These are phyloP conservation scores for Phlebiopsis gigantea DNA, from an alignment of 768 basidiomycete species.

Conservation along the genomic window DNA sequence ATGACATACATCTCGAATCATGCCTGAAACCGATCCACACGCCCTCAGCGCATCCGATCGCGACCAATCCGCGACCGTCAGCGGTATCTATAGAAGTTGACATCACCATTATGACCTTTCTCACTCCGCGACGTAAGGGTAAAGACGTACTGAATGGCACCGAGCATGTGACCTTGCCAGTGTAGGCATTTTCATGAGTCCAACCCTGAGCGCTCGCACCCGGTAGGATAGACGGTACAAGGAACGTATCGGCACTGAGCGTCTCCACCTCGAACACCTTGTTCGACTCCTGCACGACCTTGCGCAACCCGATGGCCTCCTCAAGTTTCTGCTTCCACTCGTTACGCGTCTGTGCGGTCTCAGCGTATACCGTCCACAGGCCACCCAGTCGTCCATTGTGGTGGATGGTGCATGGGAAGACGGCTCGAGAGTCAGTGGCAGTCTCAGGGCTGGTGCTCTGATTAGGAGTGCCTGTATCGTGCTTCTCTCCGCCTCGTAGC, in stretches of 20 bases:
- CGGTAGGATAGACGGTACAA: conserved; percentile 60
- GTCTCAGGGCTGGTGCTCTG: conserved; percentile 31
- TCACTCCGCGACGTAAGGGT: neutral
- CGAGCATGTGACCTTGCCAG: conserved; percentile 89
- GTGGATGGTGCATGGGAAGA: conserved; percentile 85
- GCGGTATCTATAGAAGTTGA: conserved; percentile 57
- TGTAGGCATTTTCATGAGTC: conserved; percentile 65
- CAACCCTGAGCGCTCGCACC: conserved; percentile 44
- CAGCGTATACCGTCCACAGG: conserved; percentile 82
- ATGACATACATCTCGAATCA: conserved; percentile 69
- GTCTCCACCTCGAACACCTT: conserved; percentile 94
- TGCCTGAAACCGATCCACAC: conserved; percentile 94
- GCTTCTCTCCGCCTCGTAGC: conserved; percentile 22
- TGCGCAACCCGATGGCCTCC: conserved; percentile 81
- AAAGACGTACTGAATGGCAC: conserved; percentile 75
- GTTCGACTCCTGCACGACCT: conserved; percentile 86
- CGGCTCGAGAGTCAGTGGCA: conserved; percentile 61
- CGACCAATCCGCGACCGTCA: conserved; percentile 82
- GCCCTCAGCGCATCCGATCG: conserved; percentile 92
- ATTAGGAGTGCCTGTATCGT: conserved; percentile 10
- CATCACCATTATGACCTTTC: too few relatives aligned
- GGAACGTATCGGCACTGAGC: conserved; percentile 83
- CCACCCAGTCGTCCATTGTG: conserved; percentile 89
- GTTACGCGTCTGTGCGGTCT: conserved; percentile 62
- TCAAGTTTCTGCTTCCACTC: conserved; percentile 92